These are phyloP conservation scores for Mortierella claussenii DNA, from an alignment of 192 early-diverging fungal species.

Conservation along the genomic window DNA sequence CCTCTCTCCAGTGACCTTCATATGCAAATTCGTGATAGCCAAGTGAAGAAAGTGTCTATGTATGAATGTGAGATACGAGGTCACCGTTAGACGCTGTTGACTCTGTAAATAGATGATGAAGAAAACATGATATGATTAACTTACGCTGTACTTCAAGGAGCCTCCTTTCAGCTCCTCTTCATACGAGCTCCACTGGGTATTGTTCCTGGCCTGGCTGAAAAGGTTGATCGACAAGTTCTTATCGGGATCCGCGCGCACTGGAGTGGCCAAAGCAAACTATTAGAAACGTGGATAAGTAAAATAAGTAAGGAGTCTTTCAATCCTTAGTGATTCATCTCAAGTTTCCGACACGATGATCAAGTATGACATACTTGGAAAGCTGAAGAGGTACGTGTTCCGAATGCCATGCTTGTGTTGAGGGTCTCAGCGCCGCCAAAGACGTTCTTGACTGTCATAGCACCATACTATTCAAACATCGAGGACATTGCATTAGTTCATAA, in stretches of 20 bases:
- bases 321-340: too few species aligned
- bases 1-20: conserved; percentile 81
- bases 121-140: background rate
- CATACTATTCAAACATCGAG: conserved; percentile 34
- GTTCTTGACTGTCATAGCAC: conserved; percentile 79
- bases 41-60: conserved; percentile 56
- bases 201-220: conserved; percentile 71
- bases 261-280: conserved; percentile 70
- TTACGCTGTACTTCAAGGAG: conserved; percentile 66
- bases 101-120: background rate
- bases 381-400: conserved; percentile 76
- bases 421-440: conserved; percentile 91
- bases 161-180: conserved; percentile 77
- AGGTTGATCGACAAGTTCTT: conserved; percentile 71
- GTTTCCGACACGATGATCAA: too few species aligned
- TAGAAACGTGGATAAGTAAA: conserved; percentile 1
- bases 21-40: conserved; percentile 78
- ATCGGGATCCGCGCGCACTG: conserved; percentile 79
- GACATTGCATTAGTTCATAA: background rate
- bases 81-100: background rate
- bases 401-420: conserved; percentile 75
- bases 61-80: background rate
- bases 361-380: conserved; percentile 57
- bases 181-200: conserved; percentile 74
- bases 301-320: too few species aligned